A percentile compares a stretch with the other conserved stretches of the same genome.
These are phyloP conservation scores for Fusarium fracticaudum DNA, from an alignment of 2,329 filamentous ascomycete genomes.

Conservation along the genomic window DNA sequence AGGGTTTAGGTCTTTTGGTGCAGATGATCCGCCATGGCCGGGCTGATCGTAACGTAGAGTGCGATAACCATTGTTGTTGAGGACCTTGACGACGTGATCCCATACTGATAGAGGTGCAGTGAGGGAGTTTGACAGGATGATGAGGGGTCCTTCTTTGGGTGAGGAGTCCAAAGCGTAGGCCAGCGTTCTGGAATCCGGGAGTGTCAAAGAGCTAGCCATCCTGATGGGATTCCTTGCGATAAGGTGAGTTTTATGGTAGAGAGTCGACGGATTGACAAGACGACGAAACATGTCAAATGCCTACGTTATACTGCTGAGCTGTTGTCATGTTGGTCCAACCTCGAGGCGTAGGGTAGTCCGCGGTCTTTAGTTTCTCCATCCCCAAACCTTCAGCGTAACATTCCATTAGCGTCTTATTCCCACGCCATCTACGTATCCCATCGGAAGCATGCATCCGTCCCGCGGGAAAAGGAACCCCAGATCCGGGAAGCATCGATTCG, in stretches of 20 bases:
- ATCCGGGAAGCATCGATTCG: constrained; percentile 29
- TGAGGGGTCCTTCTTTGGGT: constrained; percentile 41
- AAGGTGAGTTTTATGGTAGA: not conserved
- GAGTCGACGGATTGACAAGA: not conserved
- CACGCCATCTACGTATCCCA: constrained; percentile 18
- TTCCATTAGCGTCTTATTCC: constrained; percentile 3
- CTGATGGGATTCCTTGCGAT: not conserved
- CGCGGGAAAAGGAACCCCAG: not conserved
- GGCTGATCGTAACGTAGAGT: constrained; percentile 56
- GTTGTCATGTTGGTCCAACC: not conserved
- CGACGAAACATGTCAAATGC: not conserved
- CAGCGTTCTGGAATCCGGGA: constrained; percentile 43
- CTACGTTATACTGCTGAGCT: not conserved
- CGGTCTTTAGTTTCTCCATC: constrained; percentile 5
- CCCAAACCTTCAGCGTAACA: not conserved
- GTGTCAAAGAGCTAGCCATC: constrained; percentile 35
- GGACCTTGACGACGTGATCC: constrained; percentile 51
- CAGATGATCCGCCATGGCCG: constrained; percentile 53
- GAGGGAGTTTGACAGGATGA: constrained; percentile 54
- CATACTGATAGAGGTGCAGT: constrained; percentile 49
- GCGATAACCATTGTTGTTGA: constrained; percentile 50
- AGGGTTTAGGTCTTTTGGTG: constrained; percentile 47
- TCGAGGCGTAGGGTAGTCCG: not conserved
- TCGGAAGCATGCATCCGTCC: constrained; percentile 33
- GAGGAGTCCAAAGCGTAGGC: constrained; percentile 44